A percentile compares a stretch with the other conserved stretches of the same genome.
Evolutionary conservation across 2,329 filamentous ascomycete species (phyloP).

Genomic region (Fusarium subtropicale): DNA sequence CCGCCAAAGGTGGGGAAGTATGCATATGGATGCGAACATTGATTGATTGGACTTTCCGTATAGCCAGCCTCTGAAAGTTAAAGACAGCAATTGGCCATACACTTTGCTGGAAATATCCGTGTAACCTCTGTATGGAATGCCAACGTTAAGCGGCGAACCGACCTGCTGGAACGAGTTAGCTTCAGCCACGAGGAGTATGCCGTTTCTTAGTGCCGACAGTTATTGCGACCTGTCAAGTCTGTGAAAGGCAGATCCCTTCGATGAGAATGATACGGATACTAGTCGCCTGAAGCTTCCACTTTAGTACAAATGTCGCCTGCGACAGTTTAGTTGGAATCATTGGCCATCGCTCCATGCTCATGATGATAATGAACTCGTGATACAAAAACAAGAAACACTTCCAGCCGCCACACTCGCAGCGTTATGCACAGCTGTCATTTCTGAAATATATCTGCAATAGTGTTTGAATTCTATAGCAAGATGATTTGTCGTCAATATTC

Average conservation of each 20-base stretch:
- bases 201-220: background rate
- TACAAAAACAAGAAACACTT: too few relatives aligned
- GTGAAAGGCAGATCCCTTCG: background rate
- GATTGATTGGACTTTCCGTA: background rate
- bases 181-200: background rate
- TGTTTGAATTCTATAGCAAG: too few relatives aligned
- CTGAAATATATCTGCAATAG: too few relatives aligned
- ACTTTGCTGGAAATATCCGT: background rate
- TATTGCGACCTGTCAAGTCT: background rate
- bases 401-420: too few relatives aligned
- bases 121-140: background rate
- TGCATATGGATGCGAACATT: background rate
- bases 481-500: too few relatives aligned
- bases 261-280: background rate
- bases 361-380: too few relatives aligned
- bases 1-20: background rate
- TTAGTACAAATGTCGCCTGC: background rate
- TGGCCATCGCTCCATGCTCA: too few relatives aligned
- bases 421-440: too few relatives aligned
- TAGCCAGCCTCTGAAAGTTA: background rate
- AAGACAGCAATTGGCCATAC: background rate
- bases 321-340: background rate
- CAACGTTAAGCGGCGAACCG: background rate
- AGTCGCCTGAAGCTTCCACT: background rate
- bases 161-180: background rate